phyloP scores from a whole-genome alignment of 768 basidiomycete genomes.

The Kwoniella shandongensis region DNA sequence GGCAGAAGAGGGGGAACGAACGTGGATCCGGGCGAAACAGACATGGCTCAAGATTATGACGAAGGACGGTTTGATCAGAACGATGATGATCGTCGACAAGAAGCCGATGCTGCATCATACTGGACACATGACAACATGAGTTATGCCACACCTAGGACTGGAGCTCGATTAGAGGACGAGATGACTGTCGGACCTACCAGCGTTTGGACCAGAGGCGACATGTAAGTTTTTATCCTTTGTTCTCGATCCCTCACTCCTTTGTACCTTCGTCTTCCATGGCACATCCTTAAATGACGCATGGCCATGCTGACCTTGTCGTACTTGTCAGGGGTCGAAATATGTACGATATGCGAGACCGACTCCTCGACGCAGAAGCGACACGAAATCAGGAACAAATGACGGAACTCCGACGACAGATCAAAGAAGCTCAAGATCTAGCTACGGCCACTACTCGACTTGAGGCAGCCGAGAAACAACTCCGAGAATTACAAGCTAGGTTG shows the following conservation, averaged over 20 bases:
- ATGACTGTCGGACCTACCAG: constrained; percentile 32
- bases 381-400: constrained; percentile 22
- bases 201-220: constrained; percentile 30
- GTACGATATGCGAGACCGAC: constrained; percentile 42
- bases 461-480: constrained; percentile 38
- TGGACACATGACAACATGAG: constrained; percentile 19
- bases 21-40: constrained; percentile 32
- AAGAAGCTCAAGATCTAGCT: constrained; percentile 29
- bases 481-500: constrained; percentile 49
- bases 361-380: constrained; percentile 16
- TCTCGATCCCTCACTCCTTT: constrained; percentile 7
- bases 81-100: constrained; percentile 4
- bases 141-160: constrained; percentile 11
- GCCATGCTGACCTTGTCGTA: not conserved
- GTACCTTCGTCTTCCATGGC: not conserved
- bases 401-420: constrained; percentile 15
- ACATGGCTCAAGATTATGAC: not conserved
- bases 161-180: constrained; percentile 21
- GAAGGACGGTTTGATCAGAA: constrained; percentile 7
- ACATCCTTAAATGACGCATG: constrained; percentile 5
- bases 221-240: constrained; percentile 22
- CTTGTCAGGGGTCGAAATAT: constrained; percentile 35
- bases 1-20: constrained; percentile 40
- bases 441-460: constrained; percentile 40
- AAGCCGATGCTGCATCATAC: constrained; percentile 7